Conservation (phyloP, 2,329 filamentous ascomycete species). For the Penicillium psychrosexuale region DNA sequence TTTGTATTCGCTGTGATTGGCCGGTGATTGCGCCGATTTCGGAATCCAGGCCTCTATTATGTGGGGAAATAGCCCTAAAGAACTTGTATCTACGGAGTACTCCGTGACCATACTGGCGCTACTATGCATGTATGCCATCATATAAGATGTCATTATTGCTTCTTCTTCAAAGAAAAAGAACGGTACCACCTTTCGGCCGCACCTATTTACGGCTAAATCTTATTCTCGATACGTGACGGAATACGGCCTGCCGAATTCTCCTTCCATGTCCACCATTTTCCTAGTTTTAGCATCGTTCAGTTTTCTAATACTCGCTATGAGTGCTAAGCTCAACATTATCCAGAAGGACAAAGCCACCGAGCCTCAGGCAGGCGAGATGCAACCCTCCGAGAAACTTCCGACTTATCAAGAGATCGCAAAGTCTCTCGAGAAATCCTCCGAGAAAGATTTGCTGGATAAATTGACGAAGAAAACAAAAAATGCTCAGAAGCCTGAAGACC, state of each 20-base stretch:
- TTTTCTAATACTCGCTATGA: background rate
- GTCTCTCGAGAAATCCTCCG: background rate
- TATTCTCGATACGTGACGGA: background rate
- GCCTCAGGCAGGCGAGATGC: background rate
- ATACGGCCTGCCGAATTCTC: background rate
- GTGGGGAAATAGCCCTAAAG: conserved; percentile 1
- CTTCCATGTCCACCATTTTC: background rate
- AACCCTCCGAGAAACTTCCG: background rate
- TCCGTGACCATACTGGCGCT: too few species aligned
- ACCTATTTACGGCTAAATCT: background rate
- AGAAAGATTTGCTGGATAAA: background rate
- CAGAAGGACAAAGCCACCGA: background rate
- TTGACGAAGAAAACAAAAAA: background rate
- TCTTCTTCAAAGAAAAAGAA: background rate
- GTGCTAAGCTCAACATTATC: background rate
- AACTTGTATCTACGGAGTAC: background rate
- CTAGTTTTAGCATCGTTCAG: background rate
- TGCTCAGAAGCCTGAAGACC: background rate
- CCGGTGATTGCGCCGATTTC: conserved; percentile 19
- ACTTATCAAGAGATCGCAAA: background rate
- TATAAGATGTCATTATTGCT: too few species aligned
- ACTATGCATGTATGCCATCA: too few species aligned
- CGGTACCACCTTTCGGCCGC: background rate
- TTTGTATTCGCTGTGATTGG: conserved; percentile 23
- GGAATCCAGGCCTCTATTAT: conserved; percentile 9